These are phyloP conservation scores for Coffea eugenioides DNA, from an alignment of 257 asterid species.

Conservation along the genomic window DNA sequence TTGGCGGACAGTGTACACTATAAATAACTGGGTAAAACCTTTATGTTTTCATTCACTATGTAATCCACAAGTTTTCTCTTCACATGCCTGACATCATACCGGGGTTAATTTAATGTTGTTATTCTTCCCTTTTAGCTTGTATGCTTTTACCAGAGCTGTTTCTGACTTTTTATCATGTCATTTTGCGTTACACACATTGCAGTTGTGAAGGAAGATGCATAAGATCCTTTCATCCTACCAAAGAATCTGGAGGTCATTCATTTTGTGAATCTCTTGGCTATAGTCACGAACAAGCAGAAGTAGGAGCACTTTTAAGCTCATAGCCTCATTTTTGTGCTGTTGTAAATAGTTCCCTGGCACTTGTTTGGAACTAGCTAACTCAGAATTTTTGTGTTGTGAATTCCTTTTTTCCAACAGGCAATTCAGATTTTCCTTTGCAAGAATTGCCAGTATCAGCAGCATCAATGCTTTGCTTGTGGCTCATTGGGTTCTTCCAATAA, in stretches of 20 bases:
- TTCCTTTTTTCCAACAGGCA: slow-evolving; percentile 40
- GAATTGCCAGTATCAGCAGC: slow-evolving; percentile 60
- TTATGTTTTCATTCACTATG: not conserved
- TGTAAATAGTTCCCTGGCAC: not conserved
- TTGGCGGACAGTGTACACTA: too few relatives aligned
- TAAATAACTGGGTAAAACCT: too few relatives aligned
- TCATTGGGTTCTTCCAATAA: slow-evolving; percentile 61
- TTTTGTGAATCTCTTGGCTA: slow-evolving; percentile 66
- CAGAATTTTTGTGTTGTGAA: not conserved
- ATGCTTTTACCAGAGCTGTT: slow-evolving; percentile 4
- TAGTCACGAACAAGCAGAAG: slow-evolving; percentile 45
- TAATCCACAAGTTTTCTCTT: not conserved
- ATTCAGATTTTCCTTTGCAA: slow-evolving; percentile 55
- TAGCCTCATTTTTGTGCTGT: not conserved
- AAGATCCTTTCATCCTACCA: slow-evolving; percentile 72
- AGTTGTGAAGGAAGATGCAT: slow-evolving; percentile 86
- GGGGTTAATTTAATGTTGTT: not conserved
- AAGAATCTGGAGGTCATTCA: slow-evolving; percentile 53
- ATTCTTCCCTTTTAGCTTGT: not conserved
- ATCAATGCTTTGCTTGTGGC: slow-evolving; percentile 74
- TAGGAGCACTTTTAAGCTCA: slow-evolving; percentile 24
- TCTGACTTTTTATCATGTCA: slow-evolving; percentile 18
- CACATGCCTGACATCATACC: not conserved
- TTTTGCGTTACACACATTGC: slow-evolving; percentile 24
- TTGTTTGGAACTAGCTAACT: not conserved